These are phyloP conservation scores for Boletus eberwhitei DNA, from an alignment of 768 basidiomycete species.

Conservation along the genomic window DNA sequence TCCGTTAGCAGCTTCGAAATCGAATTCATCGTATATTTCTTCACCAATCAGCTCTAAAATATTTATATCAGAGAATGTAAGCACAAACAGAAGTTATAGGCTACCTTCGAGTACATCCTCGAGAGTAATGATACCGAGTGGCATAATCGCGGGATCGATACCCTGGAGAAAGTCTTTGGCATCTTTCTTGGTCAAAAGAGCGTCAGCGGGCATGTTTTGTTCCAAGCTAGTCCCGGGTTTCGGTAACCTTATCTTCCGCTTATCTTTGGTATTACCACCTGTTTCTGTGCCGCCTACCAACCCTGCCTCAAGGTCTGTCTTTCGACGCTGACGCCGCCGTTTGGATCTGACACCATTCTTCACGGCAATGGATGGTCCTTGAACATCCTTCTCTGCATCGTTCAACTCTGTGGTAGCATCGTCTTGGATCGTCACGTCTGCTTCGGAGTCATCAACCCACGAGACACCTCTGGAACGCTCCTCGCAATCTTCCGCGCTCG, in stretches of 20 bases:
- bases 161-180: slow-evolving; percentile 84
- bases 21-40: slow-evolving; percentile 91
- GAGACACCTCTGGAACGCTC: slow-evolving; percentile 27
- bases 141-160: slow-evolving; percentile 78
- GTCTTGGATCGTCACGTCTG: slow-evolving; percentile 28
- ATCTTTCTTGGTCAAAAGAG: slow-evolving; percentile 69
- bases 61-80: background rate
- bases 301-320: slow-evolving; percentile 27
- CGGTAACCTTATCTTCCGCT: slow-evolving; percentile 28
- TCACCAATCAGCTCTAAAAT: slow-evolving; percentile 83
- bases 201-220: slow-evolving; percentile 88
- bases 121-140: slow-evolving; percentile 87
- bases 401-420: slow-evolving; percentile 23
- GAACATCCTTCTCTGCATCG: slow-evolving; percentile 10
- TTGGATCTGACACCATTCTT: slow-evolving; percentile 16
- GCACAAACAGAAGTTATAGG: background rate
- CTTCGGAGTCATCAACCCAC: slow-evolving; percentile 35
- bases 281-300: slow-evolving; percentile 10
- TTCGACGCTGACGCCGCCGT: slow-evolving; percentile 8
- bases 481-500: slow-evolving; percentile 13
- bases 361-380: slow-evolving; percentile 4
- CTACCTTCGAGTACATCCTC: slow-evolving; percentile 90
- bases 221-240: slow-evolving; percentile 49
- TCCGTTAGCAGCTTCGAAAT: slow-evolving; percentile 69
- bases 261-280: slow-evolving; percentile 18